phyloP scores from a whole-genome alignment of 1,284 basidiomycete genomes.

The Boletellus deceptivus region DNA sequence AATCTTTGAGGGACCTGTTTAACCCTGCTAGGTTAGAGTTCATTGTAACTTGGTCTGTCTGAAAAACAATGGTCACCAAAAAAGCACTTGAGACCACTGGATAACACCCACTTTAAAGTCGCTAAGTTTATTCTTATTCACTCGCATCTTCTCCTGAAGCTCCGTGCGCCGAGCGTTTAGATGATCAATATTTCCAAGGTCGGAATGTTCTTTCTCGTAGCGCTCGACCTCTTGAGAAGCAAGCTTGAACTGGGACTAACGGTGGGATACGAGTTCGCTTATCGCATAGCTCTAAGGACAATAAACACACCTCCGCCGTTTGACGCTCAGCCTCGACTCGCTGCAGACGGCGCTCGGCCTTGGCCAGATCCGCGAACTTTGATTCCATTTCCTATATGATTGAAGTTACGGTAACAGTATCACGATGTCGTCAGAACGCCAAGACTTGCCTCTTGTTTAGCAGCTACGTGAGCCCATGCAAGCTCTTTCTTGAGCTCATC shows the following conservation, averaged over 20 bases:
- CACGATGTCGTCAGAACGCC: not conserved
- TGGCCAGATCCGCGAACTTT: slow-evolving; percentile 53
- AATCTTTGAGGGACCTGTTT: slow-evolving; percentile 47
- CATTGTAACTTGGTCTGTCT: slow-evolving; percentile 52
- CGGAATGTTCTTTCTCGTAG: slow-evolving; percentile 47
- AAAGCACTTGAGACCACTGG: not conserved
- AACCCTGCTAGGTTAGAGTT: slow-evolving; percentile 40
- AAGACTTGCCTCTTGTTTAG: slow-evolving; percentile 60
- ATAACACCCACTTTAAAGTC: slow-evolving; percentile 44
- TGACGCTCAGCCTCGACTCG: slow-evolving; percentile 49
- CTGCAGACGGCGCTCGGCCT: slow-evolving; percentile 44
- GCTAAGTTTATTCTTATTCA: slow-evolving; percentile 45
- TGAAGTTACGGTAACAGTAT: not conserved
- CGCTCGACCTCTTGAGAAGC: slow-evolving; percentile 47
- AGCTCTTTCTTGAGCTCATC: slow-evolving; percentile 77
- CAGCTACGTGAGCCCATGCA: slow-evolving; percentile 86
- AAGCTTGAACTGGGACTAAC: slow-evolving; percentile 39
- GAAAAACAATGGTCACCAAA: slow-evolving; percentile 1
- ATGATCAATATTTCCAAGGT: slow-evolving; percentile 53
- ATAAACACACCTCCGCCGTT: slow-evolving; percentile 45
- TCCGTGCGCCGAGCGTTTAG: slow-evolving; percentile 45
- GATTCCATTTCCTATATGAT: slow-evolving; percentile 46
- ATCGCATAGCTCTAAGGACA: not conserved
- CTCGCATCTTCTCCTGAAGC: slow-evolving; percentile 45
- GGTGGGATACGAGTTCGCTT: not conserved